phyloP scores from a whole-genome alignment of 164 flowering plant species.

The Macadamia integrifolia region DNA sequence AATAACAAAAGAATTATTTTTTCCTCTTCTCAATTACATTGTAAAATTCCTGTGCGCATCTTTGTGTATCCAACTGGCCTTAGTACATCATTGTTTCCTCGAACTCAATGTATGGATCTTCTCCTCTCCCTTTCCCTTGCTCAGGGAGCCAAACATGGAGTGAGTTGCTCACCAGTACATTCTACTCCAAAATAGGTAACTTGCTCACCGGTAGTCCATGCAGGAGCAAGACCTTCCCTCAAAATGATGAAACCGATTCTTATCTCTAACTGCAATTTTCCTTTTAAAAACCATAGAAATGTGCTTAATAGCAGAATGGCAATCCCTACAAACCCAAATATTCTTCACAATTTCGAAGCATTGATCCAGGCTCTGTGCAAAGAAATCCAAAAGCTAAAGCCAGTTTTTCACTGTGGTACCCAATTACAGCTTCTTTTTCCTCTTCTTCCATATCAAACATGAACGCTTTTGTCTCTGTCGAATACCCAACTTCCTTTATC shows the following conservation, averaged over 20 bases:
- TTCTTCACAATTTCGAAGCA: conserved; percentile 31
- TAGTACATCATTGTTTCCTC: no score
- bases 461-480: conserved; percentile 25
- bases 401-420: conserved; percentile 34
- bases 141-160: no score
- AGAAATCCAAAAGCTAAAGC: conserved; percentile 35
- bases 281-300: conserved; percentile 28
- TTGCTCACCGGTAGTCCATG: conserved; percentile 34
- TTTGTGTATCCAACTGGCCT: no score
- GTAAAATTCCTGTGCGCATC: no score
- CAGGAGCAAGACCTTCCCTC: conserved; percentile 40
- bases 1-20: no score
- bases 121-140: no score
- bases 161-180: no score
- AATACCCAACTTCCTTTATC: conserved; percentile 22
- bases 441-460: conserved; percentile 31
- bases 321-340: conserved; percentile 31
- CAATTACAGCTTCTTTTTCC: conserved; percentile 28
- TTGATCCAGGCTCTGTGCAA: conserved; percentile 27
- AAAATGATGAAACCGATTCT: conserved; percentile 38
- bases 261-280: conserved; percentile 35
- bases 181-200: neutral
- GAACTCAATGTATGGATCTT: no score
- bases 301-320: conserved; percentile 31
- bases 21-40: no score